Evolutionary conservation across 1,139 yeast species (phyloP).

Genomic region (Blastobotrys arbuscula): DNA sequence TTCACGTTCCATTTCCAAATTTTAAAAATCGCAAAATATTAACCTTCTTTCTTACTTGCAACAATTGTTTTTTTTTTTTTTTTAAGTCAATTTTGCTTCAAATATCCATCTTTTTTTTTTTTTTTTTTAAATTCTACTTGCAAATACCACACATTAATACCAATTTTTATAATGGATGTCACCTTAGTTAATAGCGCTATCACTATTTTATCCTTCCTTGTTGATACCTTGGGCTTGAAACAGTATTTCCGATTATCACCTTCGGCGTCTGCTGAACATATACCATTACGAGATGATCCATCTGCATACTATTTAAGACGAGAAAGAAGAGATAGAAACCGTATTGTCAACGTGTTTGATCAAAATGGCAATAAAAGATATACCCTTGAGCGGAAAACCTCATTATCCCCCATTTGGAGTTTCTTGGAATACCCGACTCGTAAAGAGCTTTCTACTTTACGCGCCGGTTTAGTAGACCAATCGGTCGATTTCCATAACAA

Average conservation of each 20-base stretch:
- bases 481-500: constrained; percentile 49
- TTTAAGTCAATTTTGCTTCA: background rate
- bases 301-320: constrained; percentile 44
- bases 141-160: background rate
- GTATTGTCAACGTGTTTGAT: constrained; percentile 47
- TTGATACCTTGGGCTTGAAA: constrained; percentile 7
- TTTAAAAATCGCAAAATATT: background rate
- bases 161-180: constrained; percentile 7
- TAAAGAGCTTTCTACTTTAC: constrained; percentile 47
- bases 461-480: constrained; percentile 44
- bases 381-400: constrained; percentile 48
- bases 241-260: constrained; percentile 2
- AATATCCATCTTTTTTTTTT: background rate
- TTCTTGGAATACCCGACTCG: constrained; percentile 43
- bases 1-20: too few relatives aligned
- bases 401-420: constrained; percentile 49
- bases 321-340: constrained; percentile 44
- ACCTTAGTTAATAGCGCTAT: constrained; percentile 3
- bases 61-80: background rate
- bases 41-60: background rate
- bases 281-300: constrained; percentile 34
- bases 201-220: constrained; percentile 5
- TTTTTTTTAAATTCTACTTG: background rate
- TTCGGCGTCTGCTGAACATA: constrained; percentile 12
- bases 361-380: constrained; percentile 42